These are phyloP conservation scores for Phlyctochytrium bullatum DNA, from an alignment of 192 early-diverging fungal genomes.

Conservation along the genomic window DNA sequence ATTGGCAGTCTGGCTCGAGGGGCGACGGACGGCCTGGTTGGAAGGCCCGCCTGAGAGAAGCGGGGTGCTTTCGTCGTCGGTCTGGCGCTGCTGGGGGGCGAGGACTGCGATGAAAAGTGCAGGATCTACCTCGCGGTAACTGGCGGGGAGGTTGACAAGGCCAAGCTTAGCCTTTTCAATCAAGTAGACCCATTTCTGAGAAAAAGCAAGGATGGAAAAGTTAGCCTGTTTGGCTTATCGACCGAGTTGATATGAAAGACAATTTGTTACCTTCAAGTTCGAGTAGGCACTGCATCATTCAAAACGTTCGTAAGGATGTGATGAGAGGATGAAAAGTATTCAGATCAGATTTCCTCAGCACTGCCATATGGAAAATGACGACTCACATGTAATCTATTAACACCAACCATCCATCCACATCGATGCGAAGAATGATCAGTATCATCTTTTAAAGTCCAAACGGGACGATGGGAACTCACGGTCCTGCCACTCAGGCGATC, in stretches of 20 bases:
- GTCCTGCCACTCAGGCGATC: conserved; percentile 62
- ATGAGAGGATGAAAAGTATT: conserved; percentile 9
- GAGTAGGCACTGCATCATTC: background rate
- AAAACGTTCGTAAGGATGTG: background rate
- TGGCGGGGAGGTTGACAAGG: conserved; percentile 25
- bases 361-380: no score
- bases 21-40: conserved; percentile 1
- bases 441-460: no score
- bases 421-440: no score
- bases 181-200: conserved; percentile 45
- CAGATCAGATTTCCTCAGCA: no score
- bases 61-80: conserved; percentile 17
- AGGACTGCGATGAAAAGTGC: conserved; percentile 10
- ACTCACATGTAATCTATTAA: background rate
- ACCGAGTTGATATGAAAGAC: conserved; percentile 16
- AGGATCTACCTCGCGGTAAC: conserved; percentile 36
- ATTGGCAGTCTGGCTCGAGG: background rate
- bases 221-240: background rate
- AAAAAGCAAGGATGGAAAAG: background rate
- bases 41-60: conserved; percentile 31
- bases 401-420: no score
- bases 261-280: conserved; percentile 31
- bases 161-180: conserved; percentile 48
- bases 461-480: conserved; percentile 27
- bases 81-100: conserved; percentile 13